These are phyloP conservation scores for Candida tropicalis DNA, from an alignment of 1,139 yeast genomes.

Conservation along the genomic window DNA sequence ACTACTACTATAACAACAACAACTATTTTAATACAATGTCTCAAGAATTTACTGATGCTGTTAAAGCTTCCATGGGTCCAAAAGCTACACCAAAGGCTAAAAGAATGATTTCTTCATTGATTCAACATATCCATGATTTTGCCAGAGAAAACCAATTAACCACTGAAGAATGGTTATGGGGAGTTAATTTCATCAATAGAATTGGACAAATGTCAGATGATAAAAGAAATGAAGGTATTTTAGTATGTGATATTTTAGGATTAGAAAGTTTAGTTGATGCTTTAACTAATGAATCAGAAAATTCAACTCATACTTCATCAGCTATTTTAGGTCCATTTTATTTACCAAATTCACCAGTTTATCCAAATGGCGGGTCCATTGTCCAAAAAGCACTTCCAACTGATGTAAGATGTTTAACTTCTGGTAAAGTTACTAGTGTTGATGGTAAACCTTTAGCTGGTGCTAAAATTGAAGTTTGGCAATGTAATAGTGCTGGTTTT, in stretches of 20 bases:
- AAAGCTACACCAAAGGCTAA: slow-evolving; percentile 28
- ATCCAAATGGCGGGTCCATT: slow-evolving; percentile 28
- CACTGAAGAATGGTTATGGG: slow-evolving; percentile 20
- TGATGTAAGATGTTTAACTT: slow-evolving; percentile 27
- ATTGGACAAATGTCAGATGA: slow-evolving; percentile 20
- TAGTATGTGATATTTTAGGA: slow-evolving; percentile 19
- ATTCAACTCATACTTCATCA: slow-evolving; percentile 26
- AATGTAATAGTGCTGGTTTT: slow-evolving; percentile 21
- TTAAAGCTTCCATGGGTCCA: slow-evolving; percentile 31
- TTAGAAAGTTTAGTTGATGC: slow-evolving; percentile 19
- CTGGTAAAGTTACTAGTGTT: slow-evolving; percentile 23
- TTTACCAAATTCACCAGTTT: slow-evolving; percentile 28
- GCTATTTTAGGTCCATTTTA: slow-evolving; percentile 35
- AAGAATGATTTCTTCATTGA: slow-evolving; percentile 25
- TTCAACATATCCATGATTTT: slow-evolving; percentile 20
- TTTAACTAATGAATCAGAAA: slow-evolving; percentile 23
- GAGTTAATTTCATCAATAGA: slow-evolving; percentile 18
- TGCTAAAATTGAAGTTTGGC: slow-evolving; percentile 21
- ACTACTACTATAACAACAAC: background rate
- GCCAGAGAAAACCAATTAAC: slow-evolving; percentile 20
- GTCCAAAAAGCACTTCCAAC: slow-evolving; percentile 21
- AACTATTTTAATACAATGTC: slow-evolving; percentile 18
- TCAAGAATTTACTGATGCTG: slow-evolving; percentile 28
- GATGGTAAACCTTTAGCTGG: slow-evolving; percentile 18
- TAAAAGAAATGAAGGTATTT: slow-evolving; percentile 19